phyloP scores from a whole-genome alignment of 2,329 filamentous ascomycete genomes.

The Nothophoma quercina region DNA sequence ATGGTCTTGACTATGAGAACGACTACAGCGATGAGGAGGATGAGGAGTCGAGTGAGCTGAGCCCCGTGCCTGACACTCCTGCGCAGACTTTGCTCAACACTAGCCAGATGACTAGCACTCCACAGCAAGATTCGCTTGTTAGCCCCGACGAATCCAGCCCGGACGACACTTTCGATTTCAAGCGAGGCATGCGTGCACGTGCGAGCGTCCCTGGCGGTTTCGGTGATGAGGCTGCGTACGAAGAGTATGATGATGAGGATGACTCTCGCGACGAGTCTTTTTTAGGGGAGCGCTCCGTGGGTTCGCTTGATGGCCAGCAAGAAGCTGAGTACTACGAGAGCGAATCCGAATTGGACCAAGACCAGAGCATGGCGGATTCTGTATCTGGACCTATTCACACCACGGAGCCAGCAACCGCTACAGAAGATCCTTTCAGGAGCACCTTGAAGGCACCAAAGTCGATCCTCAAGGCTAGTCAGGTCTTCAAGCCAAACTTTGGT shows the following conservation, averaged over 20 bases:
- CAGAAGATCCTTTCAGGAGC: slow-evolving; percentile 40
- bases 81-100: slow-evolving; percentile 40
- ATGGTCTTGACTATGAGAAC: slow-evolving; percentile 77
- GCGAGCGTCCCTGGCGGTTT: slow-evolving; percentile 81
- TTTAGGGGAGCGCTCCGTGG: slow-evolving; percentile 92
- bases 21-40: slow-evolving; percentile 70
- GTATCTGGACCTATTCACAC: slow-evolving; percentile 76
- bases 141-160: slow-evolving; percentile 53
- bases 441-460: slow-evolving; percentile 54
- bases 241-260: slow-evolving; percentile 61
- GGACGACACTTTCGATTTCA: slow-evolving; percentile 65
- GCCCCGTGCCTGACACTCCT: slow-evolving; percentile 56
- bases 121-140: slow-evolving; percentile 47
- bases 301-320: slow-evolving; percentile 69
- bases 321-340: slow-evolving; percentile 70
- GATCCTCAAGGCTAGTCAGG: slow-evolving; percentile 56
- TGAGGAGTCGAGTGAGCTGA: slow-evolving; percentile 47
- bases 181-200: slow-evolving; percentile 58
- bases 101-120: slow-evolving; percentile 45
- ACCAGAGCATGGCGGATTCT: slow-evolving; percentile 79
- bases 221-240: slow-evolving; percentile 66
- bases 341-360: slow-evolving; percentile 76
- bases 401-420: slow-evolving; percentile 70
- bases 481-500: slow-evolving; percentile 43
- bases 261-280: slow-evolving; percentile 70